Base-by-base conservation (phyloP, 768 basidiomycete genomes). In the Chiua virens region DNA sequence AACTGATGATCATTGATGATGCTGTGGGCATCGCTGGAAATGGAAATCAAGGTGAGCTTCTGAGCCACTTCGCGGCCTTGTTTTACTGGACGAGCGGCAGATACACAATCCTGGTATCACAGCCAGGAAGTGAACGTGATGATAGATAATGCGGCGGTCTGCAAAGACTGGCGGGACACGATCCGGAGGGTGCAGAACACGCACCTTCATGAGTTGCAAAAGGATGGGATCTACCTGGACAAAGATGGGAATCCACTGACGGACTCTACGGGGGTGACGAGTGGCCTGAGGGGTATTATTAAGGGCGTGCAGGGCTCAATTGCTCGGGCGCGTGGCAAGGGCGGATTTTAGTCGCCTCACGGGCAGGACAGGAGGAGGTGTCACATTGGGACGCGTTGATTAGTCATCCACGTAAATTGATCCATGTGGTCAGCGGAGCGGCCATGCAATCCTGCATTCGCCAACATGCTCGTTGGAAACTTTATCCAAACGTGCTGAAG, bases 31-130 rank as follows among this genome's bases (percentile, higher is more conserved):
- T 89, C 52, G 73, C 77, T 18, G 87, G 86, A 9, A 88, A 83
- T 56, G 86, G 86, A 22, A 87, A 87, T 65, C 85, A 86, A 62
- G 80, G 78, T 75, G 49, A 46, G 65, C 57, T 28, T 32, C 21
- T 13, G 42, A 10, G 17, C 14, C 5, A 25, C 14, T 10, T 36
- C 20, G 17, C 8, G 23, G 17, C 45, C 32, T n/a, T 44, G 14
- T 37, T 20, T 20, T 21, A 20, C 41, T 40, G 45, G 10, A 36
- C 23, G 10, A 18, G 35, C 28, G 8, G 14, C 59, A 76, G 83
- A 84, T 52, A 78, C 81, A 8, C 86, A 87, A 59, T 79, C 77
- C 5, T 87, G 85, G 85, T 86, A 76, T 71, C 87, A 89, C 65
- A 82, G 80, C 38, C 81, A 85, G 53, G 87, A 89, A 58, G 74